Conservation (phyloP, 768 basidiomycete genomes). For the Asterophora lycoperdoides region DNA sequence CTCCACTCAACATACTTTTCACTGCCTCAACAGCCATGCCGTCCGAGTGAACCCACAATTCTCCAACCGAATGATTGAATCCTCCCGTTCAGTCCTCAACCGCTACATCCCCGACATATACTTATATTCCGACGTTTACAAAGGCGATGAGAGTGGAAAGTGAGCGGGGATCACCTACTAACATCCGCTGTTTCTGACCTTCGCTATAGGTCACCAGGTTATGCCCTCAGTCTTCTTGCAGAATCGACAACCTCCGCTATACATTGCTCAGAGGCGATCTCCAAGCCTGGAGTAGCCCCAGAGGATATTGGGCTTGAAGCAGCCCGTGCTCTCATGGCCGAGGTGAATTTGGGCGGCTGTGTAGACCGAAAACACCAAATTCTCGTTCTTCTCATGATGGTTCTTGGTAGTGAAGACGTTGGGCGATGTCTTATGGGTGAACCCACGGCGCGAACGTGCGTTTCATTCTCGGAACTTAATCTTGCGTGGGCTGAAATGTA, state of each 20-base stretch:
- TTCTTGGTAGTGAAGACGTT: conserved; percentile 96
- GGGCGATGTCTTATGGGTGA: conserved; percentile 84
- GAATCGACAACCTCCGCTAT: conserved; percentile 90
- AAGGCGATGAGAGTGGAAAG: conserved; percentile 97
- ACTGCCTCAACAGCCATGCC: conserved; percentile 60
- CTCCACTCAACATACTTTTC: not conserved
- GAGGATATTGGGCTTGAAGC: conserved; percentile 90
- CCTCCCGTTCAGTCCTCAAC: conserved; percentile 88
- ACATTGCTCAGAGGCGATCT: conserved; percentile 83
- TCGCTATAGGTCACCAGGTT: conserved; percentile 81
- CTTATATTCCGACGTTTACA: conserved; percentile 97
- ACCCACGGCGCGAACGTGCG: conserved; percentile 78
- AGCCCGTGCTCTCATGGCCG: conserved; percentile 70
- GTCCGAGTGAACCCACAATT: conserved; percentile 97
- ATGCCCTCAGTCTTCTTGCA: conserved; percentile 84
- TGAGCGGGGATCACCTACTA: conserved; percentile 33
- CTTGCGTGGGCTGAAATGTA: conserved; percentile 3
- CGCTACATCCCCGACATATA: conserved; percentile 98
- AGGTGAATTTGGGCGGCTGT: conserved; percentile 82
- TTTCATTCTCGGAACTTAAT: conserved; percentile 14
- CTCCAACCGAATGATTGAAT: conserved; percentile 96
- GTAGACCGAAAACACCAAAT: conserved; percentile 87
- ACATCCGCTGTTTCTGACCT: not conserved
- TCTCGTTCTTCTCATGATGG: conserved; percentile 85
- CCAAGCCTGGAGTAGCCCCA: conserved; percentile 77